Base-by-base conservation (phyloP, 345 rosid genomes). In the Orychophragmus violaceus region DNA sequence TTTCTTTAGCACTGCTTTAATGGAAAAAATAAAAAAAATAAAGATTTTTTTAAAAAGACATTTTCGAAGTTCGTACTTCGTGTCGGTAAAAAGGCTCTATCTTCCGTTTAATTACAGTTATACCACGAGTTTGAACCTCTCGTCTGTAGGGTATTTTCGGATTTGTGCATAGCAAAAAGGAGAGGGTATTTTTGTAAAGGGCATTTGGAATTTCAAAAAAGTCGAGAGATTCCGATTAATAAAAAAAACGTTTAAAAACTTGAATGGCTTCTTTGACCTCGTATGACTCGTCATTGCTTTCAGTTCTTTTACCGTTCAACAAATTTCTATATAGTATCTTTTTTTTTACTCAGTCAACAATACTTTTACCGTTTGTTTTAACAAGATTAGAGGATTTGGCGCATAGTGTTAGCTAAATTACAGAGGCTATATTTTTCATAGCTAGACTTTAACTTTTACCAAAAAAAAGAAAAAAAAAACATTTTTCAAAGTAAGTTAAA, bases 201-300 rank as follows among this genome's bases (percentile, higher is more conserved):
- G 13, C 14, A n/a, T 13, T n/a, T 3, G 44, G 44, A 37, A 37
- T 37, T 37, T 37, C 44, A 37, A 37, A 37, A 37, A 37, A 2
- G 45, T 37, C 7, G 56, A 70, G 56, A 70, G 68, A 70, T 60
- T 52, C 45, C 68, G 12, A 60, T 60, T 22, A 35, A 28, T 2
- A 21, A 60, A 9, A 12, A 23, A 8, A 46, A 27, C 48, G 68
- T 61, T 70, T 70, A 9, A 1, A 0, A 58, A n/a, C n/a, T n/a
- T 52, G 45, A 70, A 61, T 53, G 30, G 37, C 13, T 55, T 42
- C 63, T 71, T 71, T 71, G 69, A 71, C 75, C 75, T 62, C 28
- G 9, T 51, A 5, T 27, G 60, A 69, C 67, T 70, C 52, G 18
- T 51, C 49, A 11, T 10, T 25, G 12, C 23, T 48, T 19, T n/a